Conservation (phyloP, 1,284 basidiomycete genomes). For the Puccinia novopanici region DNA sequence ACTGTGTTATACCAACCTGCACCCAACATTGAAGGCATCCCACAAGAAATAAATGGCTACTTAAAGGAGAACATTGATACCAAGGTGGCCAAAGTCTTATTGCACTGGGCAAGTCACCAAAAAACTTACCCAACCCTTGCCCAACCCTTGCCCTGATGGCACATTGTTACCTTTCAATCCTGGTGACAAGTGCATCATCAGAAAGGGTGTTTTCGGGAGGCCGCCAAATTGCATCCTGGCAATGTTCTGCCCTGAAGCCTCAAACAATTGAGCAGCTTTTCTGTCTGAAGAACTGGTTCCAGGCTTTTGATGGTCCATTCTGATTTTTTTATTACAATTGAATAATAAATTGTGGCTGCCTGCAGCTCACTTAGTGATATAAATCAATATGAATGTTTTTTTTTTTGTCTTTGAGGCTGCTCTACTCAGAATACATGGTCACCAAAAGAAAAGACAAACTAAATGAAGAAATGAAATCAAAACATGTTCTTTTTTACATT, state of each 20-base stretch:
- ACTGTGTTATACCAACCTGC: background rate
- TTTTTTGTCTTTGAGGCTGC: no score
- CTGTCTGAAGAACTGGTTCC: slow-evolving; percentile 11
- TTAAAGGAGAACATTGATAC: no score
- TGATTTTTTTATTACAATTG: no score
- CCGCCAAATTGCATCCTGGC: background rate
- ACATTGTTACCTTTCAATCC: background rate
- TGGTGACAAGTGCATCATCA: slow-evolving; percentile 17
- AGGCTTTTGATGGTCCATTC: background rate
- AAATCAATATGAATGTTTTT: no score
- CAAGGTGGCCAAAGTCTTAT: background rate
- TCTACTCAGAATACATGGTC: no score
- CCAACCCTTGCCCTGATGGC: background rate
- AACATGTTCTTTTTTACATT: no score
- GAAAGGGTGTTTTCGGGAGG: slow-evolving; percentile 10
- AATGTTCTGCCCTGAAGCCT: background rate
- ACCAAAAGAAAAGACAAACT: no score
- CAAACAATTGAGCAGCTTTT: background rate
- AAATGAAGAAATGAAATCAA: no score
- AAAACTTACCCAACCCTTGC: background rate
- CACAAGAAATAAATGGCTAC: background rate
- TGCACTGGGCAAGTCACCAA: background rate
- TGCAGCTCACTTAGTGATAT: no score
- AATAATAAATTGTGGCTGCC: no score
- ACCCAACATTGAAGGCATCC: background rate